Base-by-base conservation (phyloP, 306 rosid genomes). In the Cucumis hystrix region DNA sequence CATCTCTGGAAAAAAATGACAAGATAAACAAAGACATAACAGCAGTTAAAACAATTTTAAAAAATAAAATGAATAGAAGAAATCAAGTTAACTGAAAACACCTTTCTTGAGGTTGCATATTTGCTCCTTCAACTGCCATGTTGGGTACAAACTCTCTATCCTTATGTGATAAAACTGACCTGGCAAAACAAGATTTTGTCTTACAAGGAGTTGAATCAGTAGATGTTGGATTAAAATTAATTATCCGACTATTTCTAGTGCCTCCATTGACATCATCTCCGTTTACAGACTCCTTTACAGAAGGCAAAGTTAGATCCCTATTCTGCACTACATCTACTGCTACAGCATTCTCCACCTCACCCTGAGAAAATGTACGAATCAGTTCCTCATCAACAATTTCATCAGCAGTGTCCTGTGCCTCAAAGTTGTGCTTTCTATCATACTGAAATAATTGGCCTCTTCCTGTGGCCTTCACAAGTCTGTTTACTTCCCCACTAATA, bases 191-290 rank as follows among this genome's bases (percentile, higher is more conserved):
- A 45, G 92, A 30, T 73, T 86, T 83, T 39, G 85, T 83, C 83
- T 90, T 94, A 82, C 85, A 55, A 67, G 97, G 93, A 59, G 91
- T 87, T 58, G 83, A 75, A 9, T 82, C 79, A 30, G 81, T 69
- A 37, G 94, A 82, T 74, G 86, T 88, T 64, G 84, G 86, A 43
- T 92, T 86, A 82, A 94, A 81, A 83, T 86, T 87, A 77, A 90
- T 92, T 52, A 90, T 94, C 86, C 98, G 86, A 78, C 96, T 91
- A 74, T 86, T 89, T 67, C 84, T 88, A 75, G 87, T 84, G 61
- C 84, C 84, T 83, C 75, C 83, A 78, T 62, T 60, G 76, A 69
- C 80, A 84, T 88, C 86, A 79, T 94, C 96, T 79, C 78, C 77
- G 81, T 80, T 79, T 70, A 79, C 74, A 77, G 85, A 88, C 30